phyloP scores from a whole-genome alignment of 768 basidiomycete genomes.

The Lentinula lateritia region DNA sequence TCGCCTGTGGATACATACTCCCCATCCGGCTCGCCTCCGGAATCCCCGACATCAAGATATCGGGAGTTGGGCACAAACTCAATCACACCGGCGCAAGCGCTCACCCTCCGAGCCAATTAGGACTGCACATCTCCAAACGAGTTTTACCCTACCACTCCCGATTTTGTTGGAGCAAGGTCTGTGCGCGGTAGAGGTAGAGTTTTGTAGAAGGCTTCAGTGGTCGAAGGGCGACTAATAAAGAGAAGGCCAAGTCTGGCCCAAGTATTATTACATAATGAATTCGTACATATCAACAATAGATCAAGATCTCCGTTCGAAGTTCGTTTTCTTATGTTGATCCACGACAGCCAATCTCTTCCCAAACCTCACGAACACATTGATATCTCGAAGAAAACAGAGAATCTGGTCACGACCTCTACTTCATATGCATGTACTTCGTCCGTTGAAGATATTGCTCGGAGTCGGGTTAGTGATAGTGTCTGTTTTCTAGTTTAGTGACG shows the following conservation, averaged over 20 bases:
- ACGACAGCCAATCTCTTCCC: background rate
- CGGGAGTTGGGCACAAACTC: background rate
- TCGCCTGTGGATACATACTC: conserved; percentile 2
- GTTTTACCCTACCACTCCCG: background rate
- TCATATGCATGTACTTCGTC: background rate
- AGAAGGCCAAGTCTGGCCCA: too few species aligned
- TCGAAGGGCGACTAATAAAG: background rate
- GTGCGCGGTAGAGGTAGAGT: background rate
- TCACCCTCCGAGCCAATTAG: background rate
- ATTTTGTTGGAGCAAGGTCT: background rate
- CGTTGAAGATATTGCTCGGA: background rate
- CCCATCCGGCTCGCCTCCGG: background rate
- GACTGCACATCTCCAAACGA: background rate
- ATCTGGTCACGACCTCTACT: background rate
- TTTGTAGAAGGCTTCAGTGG: background rate
- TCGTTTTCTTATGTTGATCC: background rate
- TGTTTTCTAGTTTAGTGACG: background rate
- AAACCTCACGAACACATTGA: background rate
- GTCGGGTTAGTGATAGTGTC: background rate
- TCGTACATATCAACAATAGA: too few species aligned
- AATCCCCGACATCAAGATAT: background rate
- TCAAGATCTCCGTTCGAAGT: too few species aligned
- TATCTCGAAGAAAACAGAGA: background rate
- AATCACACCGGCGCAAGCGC: background rate
- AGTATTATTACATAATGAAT: too few species aligned